phyloP scores from a whole-genome alignment of 1,139 yeast species.

The Candida sanyaensis region DNA sequence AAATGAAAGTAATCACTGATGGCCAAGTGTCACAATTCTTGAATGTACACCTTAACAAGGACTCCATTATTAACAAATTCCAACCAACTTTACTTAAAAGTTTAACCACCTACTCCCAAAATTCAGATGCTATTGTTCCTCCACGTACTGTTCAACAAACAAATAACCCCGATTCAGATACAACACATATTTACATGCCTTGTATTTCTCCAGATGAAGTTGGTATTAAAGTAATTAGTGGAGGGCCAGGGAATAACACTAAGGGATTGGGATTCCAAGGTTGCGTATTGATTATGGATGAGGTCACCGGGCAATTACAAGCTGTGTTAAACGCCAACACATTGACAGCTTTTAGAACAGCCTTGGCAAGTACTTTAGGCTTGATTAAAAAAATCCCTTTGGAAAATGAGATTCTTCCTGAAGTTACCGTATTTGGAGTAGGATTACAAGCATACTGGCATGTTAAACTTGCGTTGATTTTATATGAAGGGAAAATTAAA shows the following conservation, averaged over 20 bases:
- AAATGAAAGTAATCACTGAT: slow-evolving; percentile 34
- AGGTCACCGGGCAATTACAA: slow-evolving; percentile 47
- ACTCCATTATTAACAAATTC: slow-evolving; percentile 23
- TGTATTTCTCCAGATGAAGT: slow-evolving; percentile 51
- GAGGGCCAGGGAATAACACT: slow-evolving; percentile 39
- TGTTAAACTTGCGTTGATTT: slow-evolving; percentile 41
- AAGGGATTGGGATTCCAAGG: slow-evolving; percentile 53
- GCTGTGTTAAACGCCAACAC: slow-evolving; percentile 62
- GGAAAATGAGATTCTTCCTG: slow-evolving; percentile 21
- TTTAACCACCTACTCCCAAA: slow-evolving; percentile 20
- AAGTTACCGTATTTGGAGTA: slow-evolving; percentile 56
- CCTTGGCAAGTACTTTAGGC: slow-evolving; percentile 56
- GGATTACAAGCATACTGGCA: slow-evolving; percentile 75
- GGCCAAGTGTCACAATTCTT: slow-evolving; percentile 21
- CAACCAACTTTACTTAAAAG: slow-evolving; percentile 31
- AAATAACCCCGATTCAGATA: slow-evolving; percentile 27
- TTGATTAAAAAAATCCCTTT: slow-evolving; percentile 35
- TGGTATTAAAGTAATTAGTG: slow-evolving; percentile 51
- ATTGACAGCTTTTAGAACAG: slow-evolving; percentile 70
- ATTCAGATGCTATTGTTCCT: slow-evolving; percentile 35
- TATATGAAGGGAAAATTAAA: slow-evolving; percentile 37
- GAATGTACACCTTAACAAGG: slow-evolving; percentile 17
- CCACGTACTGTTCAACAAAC: slow-evolving; percentile 33
- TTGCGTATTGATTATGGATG: slow-evolving; percentile 51
- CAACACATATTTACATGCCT: slow-evolving; percentile 67